Percentiles rank a stretch among this genome's conserved stretches.
These are phyloP conservation scores for Paraphoma sp. DNA, from an alignment of 2,329 filamentous ascomycete species.

Conservation along the genomic window DNA sequence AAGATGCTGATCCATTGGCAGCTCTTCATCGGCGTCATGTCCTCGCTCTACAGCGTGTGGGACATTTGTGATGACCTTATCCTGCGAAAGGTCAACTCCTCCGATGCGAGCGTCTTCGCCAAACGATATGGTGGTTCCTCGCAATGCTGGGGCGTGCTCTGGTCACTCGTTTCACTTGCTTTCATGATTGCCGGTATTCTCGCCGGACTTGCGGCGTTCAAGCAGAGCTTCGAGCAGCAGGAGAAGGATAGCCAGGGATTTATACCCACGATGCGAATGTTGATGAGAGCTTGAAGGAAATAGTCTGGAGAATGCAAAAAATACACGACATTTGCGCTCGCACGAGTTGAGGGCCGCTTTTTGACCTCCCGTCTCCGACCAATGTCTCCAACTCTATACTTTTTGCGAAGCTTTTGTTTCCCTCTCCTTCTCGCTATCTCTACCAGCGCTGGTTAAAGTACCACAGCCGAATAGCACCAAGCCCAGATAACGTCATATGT, in stretches of 20 bases:
- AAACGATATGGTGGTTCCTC: constrained; percentile 79
- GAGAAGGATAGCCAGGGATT: constrained; percentile 72
- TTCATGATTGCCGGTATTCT: constrained; percentile 78
- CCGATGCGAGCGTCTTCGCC: constrained; percentile 80
- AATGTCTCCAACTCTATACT: constrained; percentile 1
- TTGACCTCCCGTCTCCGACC: neutral
- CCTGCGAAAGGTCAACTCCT: constrained; percentile 78
- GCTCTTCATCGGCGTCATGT: constrained; percentile 85
- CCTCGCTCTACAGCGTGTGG: constrained; percentile 80
- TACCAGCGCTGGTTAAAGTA: too few relatives aligned
- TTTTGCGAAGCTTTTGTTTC: too few relatives aligned
- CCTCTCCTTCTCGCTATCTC: too few relatives aligned
- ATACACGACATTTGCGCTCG: too few relatives aligned
- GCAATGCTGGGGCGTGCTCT: constrained; percentile 81
- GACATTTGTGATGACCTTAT: constrained; percentile 87
- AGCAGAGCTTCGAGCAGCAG: constrained; percentile 72
- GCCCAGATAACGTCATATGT: too few relatives aligned
- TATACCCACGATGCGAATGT: constrained; percentile 56
- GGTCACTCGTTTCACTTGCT: constrained; percentile 73
- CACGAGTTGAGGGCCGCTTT: too few relatives aligned
- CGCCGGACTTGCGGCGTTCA: constrained; percentile 79
- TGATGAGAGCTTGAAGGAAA: constrained; percentile 21
- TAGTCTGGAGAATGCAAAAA: neutral
- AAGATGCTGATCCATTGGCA: constrained; percentile 25
- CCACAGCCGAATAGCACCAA: too few relatives aligned